Percentiles rank a stretch among this genome's conserved stretches.
These are phyloP conservation scores for Hypoxylon sp. DNA, from an alignment of 2,329 filamentous ascomycete genomes.

Conservation along the genomic window DNA sequence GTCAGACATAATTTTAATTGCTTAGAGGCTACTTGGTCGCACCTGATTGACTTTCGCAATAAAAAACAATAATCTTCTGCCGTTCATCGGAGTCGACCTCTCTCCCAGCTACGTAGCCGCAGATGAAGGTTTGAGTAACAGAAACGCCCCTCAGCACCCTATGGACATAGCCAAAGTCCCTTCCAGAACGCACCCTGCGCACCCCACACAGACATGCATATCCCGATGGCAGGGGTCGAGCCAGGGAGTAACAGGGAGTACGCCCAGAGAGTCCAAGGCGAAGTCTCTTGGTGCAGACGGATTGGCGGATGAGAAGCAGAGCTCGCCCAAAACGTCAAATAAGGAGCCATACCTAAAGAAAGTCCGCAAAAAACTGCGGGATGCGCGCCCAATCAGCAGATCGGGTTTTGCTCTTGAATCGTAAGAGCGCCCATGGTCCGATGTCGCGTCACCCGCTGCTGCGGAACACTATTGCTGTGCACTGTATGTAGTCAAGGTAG, in stretches of 20 bases:
- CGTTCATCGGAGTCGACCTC: constrained; percentile 51
- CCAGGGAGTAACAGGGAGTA: constrained; percentile 20
- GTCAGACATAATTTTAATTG: constrained; percentile 33
- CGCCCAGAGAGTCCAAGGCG: constrained; percentile 1
- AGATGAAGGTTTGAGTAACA: constrained; percentile 41
- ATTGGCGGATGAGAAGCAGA: constrained; percentile 38
- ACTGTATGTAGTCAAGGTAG: constrained; percentile 22
- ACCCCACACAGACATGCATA: constrained; percentile 51
- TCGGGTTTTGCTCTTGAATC: constrained; percentile 28
- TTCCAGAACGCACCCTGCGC: constrained; percentile 48
- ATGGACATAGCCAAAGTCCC: constrained; percentile 35
- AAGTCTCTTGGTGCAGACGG: constrained; percentile 35
- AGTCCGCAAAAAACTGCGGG: constrained; percentile 41
- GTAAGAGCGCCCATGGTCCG: constrained; percentile 44
- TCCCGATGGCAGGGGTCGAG: constrained; percentile 47
- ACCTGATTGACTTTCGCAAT: constrained; percentile 39
- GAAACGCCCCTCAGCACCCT: constrained; percentile 30
- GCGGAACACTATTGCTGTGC: constrained; percentile 39
- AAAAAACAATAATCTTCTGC: constrained; percentile 34
- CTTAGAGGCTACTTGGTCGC: constrained; percentile 33
- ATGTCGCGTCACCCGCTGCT: constrained; percentile 48
- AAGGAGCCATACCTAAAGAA: constrained; percentile 33
- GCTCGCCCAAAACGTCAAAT: constrained; percentile 36
- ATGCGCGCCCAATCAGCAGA: constrained; percentile 46
- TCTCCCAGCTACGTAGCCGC: constrained; percentile 42